Conservation (phyloP, 305 asterid species). For the Withania somnifera region DNA sequence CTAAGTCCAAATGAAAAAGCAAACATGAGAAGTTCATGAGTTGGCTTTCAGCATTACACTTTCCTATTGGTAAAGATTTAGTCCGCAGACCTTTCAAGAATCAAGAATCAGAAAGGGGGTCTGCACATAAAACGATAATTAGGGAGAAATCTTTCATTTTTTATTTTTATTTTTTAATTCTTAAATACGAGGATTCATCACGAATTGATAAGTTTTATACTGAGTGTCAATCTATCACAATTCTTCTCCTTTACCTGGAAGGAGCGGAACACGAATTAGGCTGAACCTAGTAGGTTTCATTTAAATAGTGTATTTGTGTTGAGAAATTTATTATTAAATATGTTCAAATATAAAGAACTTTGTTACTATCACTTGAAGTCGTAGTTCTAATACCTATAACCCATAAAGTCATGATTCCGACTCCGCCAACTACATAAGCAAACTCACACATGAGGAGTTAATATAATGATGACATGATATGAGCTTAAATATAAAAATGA, state of each 20-base stretch:
- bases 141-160: not conserved
- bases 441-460: not conserved
- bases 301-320: not conserved
- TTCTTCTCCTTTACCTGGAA: not conserved
- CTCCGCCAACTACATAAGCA: not conserved
- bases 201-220: not conserved
- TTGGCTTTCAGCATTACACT: constrained; percentile 4
- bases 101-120: constrained; percentile 1
- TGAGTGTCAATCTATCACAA: not conserved
- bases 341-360: not conserved
- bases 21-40: constrained; percentile 12
- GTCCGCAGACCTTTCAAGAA: constrained; percentile 4
- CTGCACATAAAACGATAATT: not conserved
- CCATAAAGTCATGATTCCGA: fast-evolving
- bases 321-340: not conserved
- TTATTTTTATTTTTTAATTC: not conserved
- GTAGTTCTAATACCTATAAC: not conserved
- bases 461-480: not conserved
- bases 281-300: not conserved
- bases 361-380: not conserved
- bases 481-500: not conserved
- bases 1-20: not conserved
- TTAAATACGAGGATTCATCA: not conserved
- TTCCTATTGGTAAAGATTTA: constrained; percentile 6
- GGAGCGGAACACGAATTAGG: fast-evolving